Evolutionary conservation across 345 rosid genomes (phyloP), one percentile per base, ranked within the genome.

Genomic region (Iberis pinnata): DNA sequence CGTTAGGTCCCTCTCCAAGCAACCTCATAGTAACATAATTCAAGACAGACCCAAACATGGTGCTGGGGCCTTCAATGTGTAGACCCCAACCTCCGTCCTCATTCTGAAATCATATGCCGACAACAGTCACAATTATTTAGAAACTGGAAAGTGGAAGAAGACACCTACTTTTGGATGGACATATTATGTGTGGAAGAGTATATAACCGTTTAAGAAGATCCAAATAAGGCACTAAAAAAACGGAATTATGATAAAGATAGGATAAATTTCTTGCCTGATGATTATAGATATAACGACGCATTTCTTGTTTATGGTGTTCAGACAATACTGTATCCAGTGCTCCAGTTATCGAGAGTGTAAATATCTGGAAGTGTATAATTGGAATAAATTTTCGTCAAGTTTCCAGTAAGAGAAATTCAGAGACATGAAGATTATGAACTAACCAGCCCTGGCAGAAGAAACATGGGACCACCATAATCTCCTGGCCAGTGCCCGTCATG

Each of bases 391-490:
- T n/a, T n/a, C n/a, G n/a, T n/a, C n/a, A n/a, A n/a, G 42, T 13
- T 16, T 32, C 18, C n/a, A n/a, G 19, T 18, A 42, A 41, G 54
- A 42, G 6, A 13, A 39, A 42, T 12, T 17, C 12, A 32, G 39
- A n/a, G 14, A 31, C 18, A 46, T n/a, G n/a, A 53, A 37, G 18
- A 19, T 17, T 32, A 39, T 47, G 52, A 43, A 70, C 77, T 44
- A 62, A 88, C 96, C 83, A 88, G 70, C 41, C 96, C 96, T 16
- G 96, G 98, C 73, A 92, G 64, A 32, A 88, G 95, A 75, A 92
- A 92, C 96, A 88, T 83, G 38, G 98, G 96, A 57, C 98, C 98
- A 18, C 96, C 96, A 73, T 92, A 92, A 72, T 92, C 98, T n/a
- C 98, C 96, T 1, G 95, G 86, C 98, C 98, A 92, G 59, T 92